Percentiles rank a stretch among this genome's conserved stretches.
These are phyloP conservation scores for Pseudogymnoascus sp. DNA, from an alignment of 2,329 filamentous ascomycete species.

Conservation along the genomic window DNA sequence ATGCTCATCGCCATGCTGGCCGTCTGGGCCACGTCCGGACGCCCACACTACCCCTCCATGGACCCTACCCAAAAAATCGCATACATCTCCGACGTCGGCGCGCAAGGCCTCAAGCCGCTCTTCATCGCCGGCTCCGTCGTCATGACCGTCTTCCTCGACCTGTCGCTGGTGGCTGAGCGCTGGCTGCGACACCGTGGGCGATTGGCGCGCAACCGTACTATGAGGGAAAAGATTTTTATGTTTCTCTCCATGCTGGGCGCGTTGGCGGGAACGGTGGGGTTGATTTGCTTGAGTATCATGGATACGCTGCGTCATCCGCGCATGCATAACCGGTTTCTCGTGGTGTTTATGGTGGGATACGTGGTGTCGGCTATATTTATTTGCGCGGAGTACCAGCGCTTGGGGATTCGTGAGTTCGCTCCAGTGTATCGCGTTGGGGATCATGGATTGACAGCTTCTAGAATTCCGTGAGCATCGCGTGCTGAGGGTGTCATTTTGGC, in stretches of 20 bases:
- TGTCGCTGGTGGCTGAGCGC: slow-evolving; percentile 72
- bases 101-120: slow-evolving; percentile 58
- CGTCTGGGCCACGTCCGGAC: slow-evolving; percentile 54
- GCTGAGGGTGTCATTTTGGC: slow-evolving; percentile 72
- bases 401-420: slow-evolving; percentile 56
- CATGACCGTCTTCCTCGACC: slow-evolving; percentile 72
- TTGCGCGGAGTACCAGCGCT: slow-evolving; percentile 80
- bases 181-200: slow-evolving; percentile 77
- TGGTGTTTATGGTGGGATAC: slow-evolving; percentile 80
- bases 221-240: slow-evolving; percentile 54
- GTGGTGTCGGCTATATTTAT: slow-evolving; percentile 79
- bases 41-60: slow-evolving; percentile 56
- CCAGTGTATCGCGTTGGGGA: not conserved
- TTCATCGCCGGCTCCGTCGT: slow-evolving; percentile 66
- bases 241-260: slow-evolving; percentile 58
- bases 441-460: slow-evolving; percentile 20
- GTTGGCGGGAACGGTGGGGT: slow-evolving; percentile 64
- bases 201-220: slow-evolving; percentile 62
- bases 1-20: slow-evolving; percentile 63
- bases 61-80: slow-evolving; percentile 49
- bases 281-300: slow-evolving; percentile 79
- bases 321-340: slow-evolving; percentile 68
- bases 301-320: slow-evolving; percentile 63
- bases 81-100: slow-evolving; percentile 64
- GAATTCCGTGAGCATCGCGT: slow-evolving; percentile 67